Percentiles rank a stretch among this genome's conserved stretches.
These are phyloP conservation scores for Lolium perenne DNA, from an alignment of 176 grass and related monocot genomes.

Conservation along the genomic window DNA sequence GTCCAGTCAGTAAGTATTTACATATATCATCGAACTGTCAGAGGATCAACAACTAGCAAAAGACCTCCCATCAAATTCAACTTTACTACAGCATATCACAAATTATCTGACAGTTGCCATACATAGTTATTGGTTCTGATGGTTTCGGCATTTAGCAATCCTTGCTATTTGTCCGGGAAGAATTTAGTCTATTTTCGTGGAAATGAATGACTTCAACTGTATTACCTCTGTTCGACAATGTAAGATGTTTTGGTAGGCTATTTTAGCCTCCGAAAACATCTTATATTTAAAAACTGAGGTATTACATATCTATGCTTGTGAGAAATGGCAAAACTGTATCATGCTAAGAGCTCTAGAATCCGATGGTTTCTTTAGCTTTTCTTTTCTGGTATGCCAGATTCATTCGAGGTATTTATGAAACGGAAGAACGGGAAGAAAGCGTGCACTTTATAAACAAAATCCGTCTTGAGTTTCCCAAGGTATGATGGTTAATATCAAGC, in stretches of 20 bases:
- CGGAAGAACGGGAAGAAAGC: constrained; percentile 72
- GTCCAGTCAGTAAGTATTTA: not conserved
- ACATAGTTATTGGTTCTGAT: not conserved
- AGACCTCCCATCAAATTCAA: not conserved
- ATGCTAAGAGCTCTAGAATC: constrained; percentile 4
- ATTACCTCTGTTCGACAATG: no score
- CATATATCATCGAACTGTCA: not conserved
- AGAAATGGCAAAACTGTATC: not conserved
- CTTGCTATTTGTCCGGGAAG: not conserved
- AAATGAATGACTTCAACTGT: not conserved
- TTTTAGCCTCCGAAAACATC: no score
- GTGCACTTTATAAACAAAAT: constrained; percentile 68
- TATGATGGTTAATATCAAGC: constrained; percentile 35
- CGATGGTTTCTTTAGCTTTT: constrained; percentile 1
- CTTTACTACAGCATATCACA: not conserved
- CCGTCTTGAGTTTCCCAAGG: constrained; percentile 83
- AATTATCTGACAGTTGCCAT: not conserved
- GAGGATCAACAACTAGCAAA: not conserved
- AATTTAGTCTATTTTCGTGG: not conserved
- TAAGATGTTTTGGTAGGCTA: no score
- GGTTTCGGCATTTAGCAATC: constrained; percentile 8
- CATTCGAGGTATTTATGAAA: constrained; percentile 79
- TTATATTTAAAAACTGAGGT: no score
- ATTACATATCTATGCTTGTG: not conserved
- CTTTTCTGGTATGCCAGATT: constrained; percentile 58